These are phyloP conservation scores for Elongisporangium anandrum DNA, from an alignment of 352 stramenopile genomes.

Conservation along the genomic window DNA sequence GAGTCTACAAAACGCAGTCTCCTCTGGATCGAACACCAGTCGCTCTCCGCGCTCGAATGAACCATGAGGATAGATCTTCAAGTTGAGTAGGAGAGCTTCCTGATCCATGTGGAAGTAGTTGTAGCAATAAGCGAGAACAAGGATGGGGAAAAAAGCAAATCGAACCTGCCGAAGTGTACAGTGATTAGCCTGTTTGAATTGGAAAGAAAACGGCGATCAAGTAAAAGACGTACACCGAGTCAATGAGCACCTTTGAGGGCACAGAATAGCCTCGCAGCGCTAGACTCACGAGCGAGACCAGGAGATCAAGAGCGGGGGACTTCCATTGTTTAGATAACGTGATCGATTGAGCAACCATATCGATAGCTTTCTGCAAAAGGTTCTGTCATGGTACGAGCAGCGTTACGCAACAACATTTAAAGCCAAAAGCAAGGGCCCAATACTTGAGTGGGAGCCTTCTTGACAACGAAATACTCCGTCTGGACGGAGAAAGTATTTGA, in stretches of 20 bases:
- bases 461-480: too few species aligned
- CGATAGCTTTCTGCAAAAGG: neutral
- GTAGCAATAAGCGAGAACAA: slow-evolving; percentile 24
- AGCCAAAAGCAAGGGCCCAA: too few species aligned
- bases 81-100: slow-evolving; percentile 15
- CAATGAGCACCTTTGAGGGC: slow-evolving; percentile 1
- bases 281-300: too few species aligned
- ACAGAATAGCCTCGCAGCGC: too few species aligned
- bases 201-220: too few species aligned
- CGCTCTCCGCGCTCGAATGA: slow-evolving; percentile 28
- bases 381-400: too few species aligned
- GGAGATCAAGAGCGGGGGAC: neutral
- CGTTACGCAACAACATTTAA: too few species aligned
- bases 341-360: slow-evolving; percentile 4
- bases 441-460: neutral
- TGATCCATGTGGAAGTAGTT: slow-evolving; percentile 28
- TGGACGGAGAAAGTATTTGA: too few species aligned
- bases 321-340: slow-evolving; percentile 3
- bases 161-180: too few species aligned
- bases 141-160: slow-evolving; percentile 25
- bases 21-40: slow-evolving; percentile 20
- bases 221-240: slow-evolving; percentile 5
- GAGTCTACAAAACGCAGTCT: slow-evolving; percentile 24
- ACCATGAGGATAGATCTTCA: slow-evolving; percentile 9
- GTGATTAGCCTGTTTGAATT: too few species aligned